These are phyloP conservation scores for Kalmusia sp. DNA, from an alignment of 2,329 filamentous ascomycete species.

Conservation along the genomic window DNA sequence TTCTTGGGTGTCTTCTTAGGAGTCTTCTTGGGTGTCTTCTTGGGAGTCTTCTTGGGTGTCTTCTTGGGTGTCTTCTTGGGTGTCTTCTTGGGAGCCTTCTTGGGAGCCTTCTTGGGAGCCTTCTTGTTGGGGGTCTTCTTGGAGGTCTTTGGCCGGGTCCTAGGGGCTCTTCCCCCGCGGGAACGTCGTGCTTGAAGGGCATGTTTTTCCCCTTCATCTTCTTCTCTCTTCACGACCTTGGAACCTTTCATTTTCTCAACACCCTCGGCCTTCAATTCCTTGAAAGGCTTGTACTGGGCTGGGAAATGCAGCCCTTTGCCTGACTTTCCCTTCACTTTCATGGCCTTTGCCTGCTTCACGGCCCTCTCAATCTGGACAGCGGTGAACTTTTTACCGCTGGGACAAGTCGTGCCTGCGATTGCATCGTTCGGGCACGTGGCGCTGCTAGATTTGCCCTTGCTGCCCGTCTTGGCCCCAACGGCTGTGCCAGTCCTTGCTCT, in stretches of 20 bases:
- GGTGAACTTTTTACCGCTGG: conserved; percentile 5
- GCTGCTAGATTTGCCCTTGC: neutral
- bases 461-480: conserved; percentile 1
- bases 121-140: neutral
- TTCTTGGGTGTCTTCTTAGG: neutral
- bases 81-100: neutral
- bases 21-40: neutral
- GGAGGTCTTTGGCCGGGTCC: neutral
- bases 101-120: neutral
- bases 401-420: neutral
- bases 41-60: neutral
- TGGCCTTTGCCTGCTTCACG: conserved; percentile 5
- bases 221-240: neutral
- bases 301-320: conserved; percentile 9
- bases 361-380: neutral
- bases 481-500: neutral
- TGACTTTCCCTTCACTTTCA: conserved; percentile 5
- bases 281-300: conserved; percentile 1
- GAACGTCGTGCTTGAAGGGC: neutral
- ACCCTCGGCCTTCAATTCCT: neutral
- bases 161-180: neutral
- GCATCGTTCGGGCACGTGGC: neutral
- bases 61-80: neutral
- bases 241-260: neutral
- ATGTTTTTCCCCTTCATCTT: neutral